Base-by-base conservation (phyloP, 2,329 filamentous ascomycete genomes). In the Colletotrichum sp. region DNA sequence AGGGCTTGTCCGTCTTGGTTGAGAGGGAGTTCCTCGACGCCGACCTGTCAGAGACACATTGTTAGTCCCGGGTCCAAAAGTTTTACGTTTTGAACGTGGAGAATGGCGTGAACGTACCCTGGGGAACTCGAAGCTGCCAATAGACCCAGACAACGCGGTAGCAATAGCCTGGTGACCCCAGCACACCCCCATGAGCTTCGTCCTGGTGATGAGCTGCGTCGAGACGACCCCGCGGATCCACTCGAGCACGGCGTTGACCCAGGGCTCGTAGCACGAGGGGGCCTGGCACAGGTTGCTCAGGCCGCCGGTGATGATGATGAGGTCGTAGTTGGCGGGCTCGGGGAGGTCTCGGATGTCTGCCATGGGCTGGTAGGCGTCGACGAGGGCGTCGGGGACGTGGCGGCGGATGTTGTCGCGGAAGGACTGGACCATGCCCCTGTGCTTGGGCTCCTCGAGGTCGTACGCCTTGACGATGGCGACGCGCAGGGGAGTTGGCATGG, bases 381-480 rank as follows among this genome's bases (percentile, higher is more conserved):
- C 30, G 18, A 73, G 16, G n/a, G 73, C 73, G 24, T 75, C 73
- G 2, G 70, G 70, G n/a, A 43, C 58, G 32, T 67, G 43, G n/a
- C 52, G 56, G 9, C 34, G 26, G 26, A 75, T 26, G 34, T 75
- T 75, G 12, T 75, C 70, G 18, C 64, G 38, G 28, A 75, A 75
- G 5, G 73, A 75, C 64, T 64, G 38, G 18, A 73, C 38, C 73
- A 75, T 75, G 18, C 73, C 73, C 9, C 62, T 48, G 43, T 75
- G 69, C 58, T 75, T 75, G 30, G 73, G 73, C 34, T 75, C 73
- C 21, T 75, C 69, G 24, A 75, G 38, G 52, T 75, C 73, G 43
- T 75, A 75, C 16, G 70, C 69, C 43, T 75, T 75, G 32, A 75
- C 62, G 58, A 75, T 68, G 34, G 73, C 73, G 70, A 75, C 73